Percentiles rank a stretch among this genome's conserved stretches.
Conservation (phyloP, 2,329 filamentous ascomycete species). For the Colletotrichum phormii region DNA sequence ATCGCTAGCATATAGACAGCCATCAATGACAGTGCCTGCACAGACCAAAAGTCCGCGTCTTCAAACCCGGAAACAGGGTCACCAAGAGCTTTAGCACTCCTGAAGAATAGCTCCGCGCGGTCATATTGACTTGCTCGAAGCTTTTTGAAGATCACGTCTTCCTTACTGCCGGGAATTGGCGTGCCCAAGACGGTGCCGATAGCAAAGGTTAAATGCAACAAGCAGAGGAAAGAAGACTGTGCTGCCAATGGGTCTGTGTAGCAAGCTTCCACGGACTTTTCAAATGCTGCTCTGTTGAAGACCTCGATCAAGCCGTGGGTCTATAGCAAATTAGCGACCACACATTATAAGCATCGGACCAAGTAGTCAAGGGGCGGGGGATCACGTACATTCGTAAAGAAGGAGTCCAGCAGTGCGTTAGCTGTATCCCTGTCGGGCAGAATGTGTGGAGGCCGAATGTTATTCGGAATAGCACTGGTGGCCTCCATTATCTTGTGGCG, state of each 20-base stretch:
- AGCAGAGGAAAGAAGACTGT: slow-evolving; percentile 65
- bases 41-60: slow-evolving; percentile 72
- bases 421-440: slow-evolving; percentile 68
- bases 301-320: slow-evolving; percentile 72
- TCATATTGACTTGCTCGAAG: slow-evolving; percentile 60
- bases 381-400: slow-evolving; percentile 67
- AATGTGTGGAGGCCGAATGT: slow-evolving; percentile 60
- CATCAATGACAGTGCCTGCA: slow-evolving; percentile 73
- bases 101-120: slow-evolving; percentile 72
- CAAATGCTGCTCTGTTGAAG: slow-evolving; percentile 64
- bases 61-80: slow-evolving; percentile 63
- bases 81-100: slow-evolving; percentile 65
- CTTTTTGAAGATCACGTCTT: slow-evolving; percentile 62
- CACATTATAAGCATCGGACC: not conserved
- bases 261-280: slow-evolving; percentile 61
- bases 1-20: slow-evolving; percentile 72
- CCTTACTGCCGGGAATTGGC: slow-evolving; percentile 59
- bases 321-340: slow-evolving; percentile 45
- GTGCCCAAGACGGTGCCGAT: slow-evolving; percentile 71
- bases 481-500: slow-evolving; percentile 68
- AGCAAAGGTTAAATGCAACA: slow-evolving; percentile 71
- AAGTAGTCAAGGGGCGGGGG: not conserved
- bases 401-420: slow-evolving; percentile 66
- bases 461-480: slow-evolving; percentile 58
- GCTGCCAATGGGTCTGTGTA: slow-evolving; percentile 65